Evolutionary conservation across 306 rosid genomes (phyloP), one percentile per base, ranked within the genome.

Genomic region (Cyamopsis tetragonoloba): DNA sequence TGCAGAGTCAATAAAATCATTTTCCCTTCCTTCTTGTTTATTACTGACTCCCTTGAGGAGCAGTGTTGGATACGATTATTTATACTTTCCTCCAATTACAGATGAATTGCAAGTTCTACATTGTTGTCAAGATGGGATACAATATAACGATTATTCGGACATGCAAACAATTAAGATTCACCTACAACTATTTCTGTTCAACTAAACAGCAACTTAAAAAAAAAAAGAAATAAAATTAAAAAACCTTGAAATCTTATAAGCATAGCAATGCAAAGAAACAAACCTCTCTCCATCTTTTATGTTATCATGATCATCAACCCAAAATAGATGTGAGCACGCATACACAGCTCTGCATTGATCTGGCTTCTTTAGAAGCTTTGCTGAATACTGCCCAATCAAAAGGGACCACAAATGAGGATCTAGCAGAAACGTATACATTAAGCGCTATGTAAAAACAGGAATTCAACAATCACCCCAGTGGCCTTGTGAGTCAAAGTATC

Each of bases 401-500:
- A 68, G 26, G 58, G 49, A 46, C 47, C 19, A 43, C 28, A 37
- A 32, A 73, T 26, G 32, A 50, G 46, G 57, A 58, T 20, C 70
- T 37, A 30, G 49, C 44, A 39, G 37, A 66, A 65, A 57, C 13
- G 51, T 5, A 68, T 12, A 53, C 23, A 63, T 39, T 19, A 5
- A 63, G 31, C 10, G 37, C 19, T 6, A 12, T 18, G 8, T 37
- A 61, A 49, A 78, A 37, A 63, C 71, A 5, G 12, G 48, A 78
- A 68, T 13, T 59, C n/a, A 49, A 66, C 44, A 74, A 65, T 84
- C 83, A 95, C 99, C 97, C 99, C 99, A 0, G 97, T 95, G 77
- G 99, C 99, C 83, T 95, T 95, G 96, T 95, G 99, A 26, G 99
- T 95, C 75, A 95, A 87, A 48, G 99, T 95, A 76, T 95, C 99